Conservation (phyloP, 139 green algal genomes). For the Closterium sp. region DNA sequence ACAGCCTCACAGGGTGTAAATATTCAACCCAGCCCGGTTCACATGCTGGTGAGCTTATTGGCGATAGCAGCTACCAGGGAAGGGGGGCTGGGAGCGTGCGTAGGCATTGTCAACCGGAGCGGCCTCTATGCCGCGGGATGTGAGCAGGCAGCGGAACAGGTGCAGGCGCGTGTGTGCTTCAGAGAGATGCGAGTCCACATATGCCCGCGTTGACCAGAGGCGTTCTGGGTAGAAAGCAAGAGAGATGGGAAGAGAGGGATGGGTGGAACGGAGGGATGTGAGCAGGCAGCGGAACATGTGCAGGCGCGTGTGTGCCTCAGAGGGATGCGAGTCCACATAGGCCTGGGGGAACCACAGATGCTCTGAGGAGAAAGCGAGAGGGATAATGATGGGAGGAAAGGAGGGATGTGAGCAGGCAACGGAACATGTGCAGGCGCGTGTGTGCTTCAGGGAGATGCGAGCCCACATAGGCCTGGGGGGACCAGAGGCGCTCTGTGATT, state of each 20-base stretch:
- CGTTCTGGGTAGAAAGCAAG: not conserved
- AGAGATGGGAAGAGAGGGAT: not conserved
- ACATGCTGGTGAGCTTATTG: not conserved
- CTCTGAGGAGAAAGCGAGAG: not conserved
- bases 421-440: no score
- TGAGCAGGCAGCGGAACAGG: not conserved
- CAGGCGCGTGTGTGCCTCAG: not conserved
- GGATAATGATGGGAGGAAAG: no score
- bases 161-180: not conserved
- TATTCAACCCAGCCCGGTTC: no score
- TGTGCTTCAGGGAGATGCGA: no score
- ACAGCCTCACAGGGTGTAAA: no score
- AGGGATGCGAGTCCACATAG: not conserved
- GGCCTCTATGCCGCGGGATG: not conserved
- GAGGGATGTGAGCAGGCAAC: no score
- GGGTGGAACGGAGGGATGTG: not conserved
- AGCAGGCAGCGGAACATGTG: not conserved
- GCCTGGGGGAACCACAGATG: not conserved
- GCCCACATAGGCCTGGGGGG: no score
- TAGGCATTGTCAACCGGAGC: not conserved
- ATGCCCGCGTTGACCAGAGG: not conserved
- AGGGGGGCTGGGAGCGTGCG: not conserved
- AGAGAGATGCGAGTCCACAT: not conserved
- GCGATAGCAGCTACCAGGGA: not conserved
- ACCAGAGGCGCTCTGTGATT: no score